Conservation (phyloP, 1,139 yeast species). For the Yarrowia galli region DNA sequence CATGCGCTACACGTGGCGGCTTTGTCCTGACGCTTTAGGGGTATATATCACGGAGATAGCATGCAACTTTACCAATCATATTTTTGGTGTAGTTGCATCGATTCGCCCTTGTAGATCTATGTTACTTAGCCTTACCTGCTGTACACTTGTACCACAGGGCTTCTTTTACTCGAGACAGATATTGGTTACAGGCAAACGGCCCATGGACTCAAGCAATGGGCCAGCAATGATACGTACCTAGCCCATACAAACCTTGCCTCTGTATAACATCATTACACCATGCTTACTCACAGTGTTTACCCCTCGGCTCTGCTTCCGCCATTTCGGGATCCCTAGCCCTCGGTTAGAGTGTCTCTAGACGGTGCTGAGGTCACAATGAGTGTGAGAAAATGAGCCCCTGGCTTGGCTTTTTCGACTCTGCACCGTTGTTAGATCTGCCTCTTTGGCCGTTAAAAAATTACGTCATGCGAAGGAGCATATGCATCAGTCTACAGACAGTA, state of each 20-base stretch:
- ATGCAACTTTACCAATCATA: constrained; percentile 31
- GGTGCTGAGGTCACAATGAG: no score
- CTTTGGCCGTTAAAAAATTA: neutral
- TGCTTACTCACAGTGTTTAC: constrained; percentile 25
- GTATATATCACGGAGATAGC: constrained; percentile 36
- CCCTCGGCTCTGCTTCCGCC: constrained; percentile 15
- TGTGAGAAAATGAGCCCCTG: constrained; percentile 1
- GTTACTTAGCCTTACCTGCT: no score
- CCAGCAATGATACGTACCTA: no score
- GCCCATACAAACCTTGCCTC: no score
- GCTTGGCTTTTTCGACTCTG: constrained; percentile 5
- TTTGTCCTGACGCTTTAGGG: constrained; percentile 30
- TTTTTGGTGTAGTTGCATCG: constrained; percentile 2
- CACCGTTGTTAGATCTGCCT: constrained; percentile 15
- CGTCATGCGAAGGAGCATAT: neutral
- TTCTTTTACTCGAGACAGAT: no score
- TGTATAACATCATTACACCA: no score
- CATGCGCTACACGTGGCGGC: constrained; percentile 37
- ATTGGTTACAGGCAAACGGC: no score
- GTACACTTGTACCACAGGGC: no score
- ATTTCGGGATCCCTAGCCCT: constrained; percentile 2
- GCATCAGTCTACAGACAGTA: neutral
- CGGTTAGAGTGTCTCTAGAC: neutral
- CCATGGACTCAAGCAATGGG: neutral
- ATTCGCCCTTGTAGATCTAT: neutral